Evolutionary conservation across 306 rosid genomes (phyloP), one percentile per base, ranked within the genome.

Genomic region (Dryas alaskensis): DNA sequence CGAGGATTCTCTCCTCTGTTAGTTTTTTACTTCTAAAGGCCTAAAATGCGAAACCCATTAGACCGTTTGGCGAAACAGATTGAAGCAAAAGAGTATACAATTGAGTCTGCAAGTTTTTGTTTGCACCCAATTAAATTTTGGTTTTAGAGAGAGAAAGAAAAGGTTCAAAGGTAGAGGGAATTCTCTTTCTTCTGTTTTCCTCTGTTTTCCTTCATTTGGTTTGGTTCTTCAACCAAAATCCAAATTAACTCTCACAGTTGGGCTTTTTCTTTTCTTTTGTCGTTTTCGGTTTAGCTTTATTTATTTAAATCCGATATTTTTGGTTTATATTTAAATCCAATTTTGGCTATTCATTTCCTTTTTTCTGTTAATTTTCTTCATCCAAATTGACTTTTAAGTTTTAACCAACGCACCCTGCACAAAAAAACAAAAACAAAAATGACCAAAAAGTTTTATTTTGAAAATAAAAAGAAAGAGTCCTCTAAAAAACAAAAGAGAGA

Each of bases 11-110:
- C 45, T 71, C 61, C 62, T 62, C 69, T 19, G 52, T 62, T 59
- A 80, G 74, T 45, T 67, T 79, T 77, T 61, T 85, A 77, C 80
- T 57, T 81, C 75, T 75, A 83, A 67, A 57, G 77, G 61, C 78
- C 85, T 76, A 60, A 80, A 84, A 79, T 69, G 82, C 74, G 79
- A 81, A 48, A 79, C 67, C 83, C 83, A 73, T 77, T 70, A 51
- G n/a, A 68, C 60, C 80, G 67, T 67, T 75, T 57, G 39, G 67
- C 50, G 67, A 67, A 77, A 73, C 31, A 55, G 73, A 64, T 72
- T 62, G 84, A 85, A 78, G 64, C 71, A 59, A 45, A 72, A 65
- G 79, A 68, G 72, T 72, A 79, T 45, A 75, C 69, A 64, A 80
- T 73, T 53, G 71, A 74, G 39, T 57, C 44, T 73, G 86, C 73